Evolutionary conservation across 805 yeast genomes (phyloP), one percentile per base, ranked within the genome.

Genomic region (Candida caryicola): DNA sequence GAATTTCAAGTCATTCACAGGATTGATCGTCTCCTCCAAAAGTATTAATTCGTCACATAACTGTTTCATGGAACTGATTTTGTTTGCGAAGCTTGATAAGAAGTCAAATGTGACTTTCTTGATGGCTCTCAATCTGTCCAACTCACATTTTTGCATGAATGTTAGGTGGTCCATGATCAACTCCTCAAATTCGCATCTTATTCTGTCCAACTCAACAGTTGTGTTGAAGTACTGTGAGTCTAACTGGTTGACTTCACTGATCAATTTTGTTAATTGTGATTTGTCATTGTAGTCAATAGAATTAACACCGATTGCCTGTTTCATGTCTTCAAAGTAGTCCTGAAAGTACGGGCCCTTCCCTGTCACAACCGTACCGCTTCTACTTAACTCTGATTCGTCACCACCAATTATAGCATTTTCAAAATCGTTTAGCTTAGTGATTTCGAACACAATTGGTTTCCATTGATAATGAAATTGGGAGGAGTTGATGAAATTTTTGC

Each of bases 101-200:
- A 84, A 85, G 55, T 86, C 95, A 36, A 78, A 69, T 8, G 84
- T 74, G 1, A 81, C 90, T 43, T 84, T 82, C 57, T 86, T 85
- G 44, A 87, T 64, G 0, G 93, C 93, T 46, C 74, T 72, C 42
- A 85, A 66, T 46, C 96, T 73, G 60, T 87, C 95, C 25, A 76
- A 59, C 61, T 87, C 95, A 63, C 93, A 86, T 50, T 81, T 76
- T 56, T 86, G 91, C 85, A 87, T 79, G 55, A 82, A 85, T 16
- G 80, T 62, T 35, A 82, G 65, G 53, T 85, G 90, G 48, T 82
- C 90, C 57, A 82, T 74, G 40, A 83, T 69, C 23, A 74, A 55
- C 52, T 84, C 91, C 58, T 88, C 95, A 33, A 85, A 69, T 33
- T 78, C 79, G 57, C 93, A 83, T 41, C 95, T 71, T 10, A 76